Evolutionary conservation across 2,329 filamentous ascomycete species (phyloP), one percentile per base, ranked within the genome.

Genomic region (Fusarium sp.): DNA sequence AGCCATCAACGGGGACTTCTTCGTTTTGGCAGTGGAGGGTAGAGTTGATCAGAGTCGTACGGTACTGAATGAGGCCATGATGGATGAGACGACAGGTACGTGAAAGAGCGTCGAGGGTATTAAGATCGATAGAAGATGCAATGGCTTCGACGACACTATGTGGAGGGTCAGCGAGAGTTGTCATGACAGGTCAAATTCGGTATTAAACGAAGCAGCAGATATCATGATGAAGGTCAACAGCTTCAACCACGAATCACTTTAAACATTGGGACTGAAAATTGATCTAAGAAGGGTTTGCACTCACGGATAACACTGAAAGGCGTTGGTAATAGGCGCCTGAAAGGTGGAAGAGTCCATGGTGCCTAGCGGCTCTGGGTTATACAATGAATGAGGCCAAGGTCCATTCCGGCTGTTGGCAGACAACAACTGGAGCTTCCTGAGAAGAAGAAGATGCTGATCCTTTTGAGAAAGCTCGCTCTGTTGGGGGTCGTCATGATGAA

Each of bases 21-120:
- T 97, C 94, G 80, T 94, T 94, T 69, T 86, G 86, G 84, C 95
- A 98, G 70, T 90, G 94, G 55, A 98, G 86, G 4, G 94, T 95
- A 68, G 92, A 90, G 41, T 85, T 86, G 56, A 96, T 86, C 22
- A 98, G 88, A 72, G 92, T 89, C 54, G 85, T 86, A 77, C 94
- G 92, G 81, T 93, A 95, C 76, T 94, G 93, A 46, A 97, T 84
- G 29, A 98, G 87, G 73, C 91, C 93, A 62, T 87, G 87, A 74
- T 93, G 93, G 71, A 97, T 89, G 78, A 93, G 91, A 56, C 92
- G 93, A 80, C 94, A 97, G 61, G 94, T 94, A 60, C 89, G 89
- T 56, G 95, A 93, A 25, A 98, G 89, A 72, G 92, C 91, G 81
- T 97, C 92, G 76, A 98, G 89, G 18, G 93, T 92, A 81, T 95